Evolutionary conservation across 2,329 filamentous ascomycete species (phyloP).

Genomic region (Fusarium luffae): DNA sequence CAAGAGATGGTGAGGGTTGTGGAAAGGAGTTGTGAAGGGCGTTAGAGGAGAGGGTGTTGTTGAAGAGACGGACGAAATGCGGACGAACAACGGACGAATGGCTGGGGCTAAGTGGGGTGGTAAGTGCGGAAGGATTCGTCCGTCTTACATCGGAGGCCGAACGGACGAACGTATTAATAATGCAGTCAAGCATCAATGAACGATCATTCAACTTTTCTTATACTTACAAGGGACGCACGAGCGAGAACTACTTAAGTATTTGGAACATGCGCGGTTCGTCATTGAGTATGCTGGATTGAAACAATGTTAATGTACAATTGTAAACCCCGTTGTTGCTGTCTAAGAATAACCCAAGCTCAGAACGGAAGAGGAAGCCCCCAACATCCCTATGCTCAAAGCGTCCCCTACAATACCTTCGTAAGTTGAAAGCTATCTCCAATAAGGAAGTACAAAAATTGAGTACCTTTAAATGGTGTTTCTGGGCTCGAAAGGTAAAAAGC

Average conservation of each 20-base stretch:
- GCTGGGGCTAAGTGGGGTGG: background rate
- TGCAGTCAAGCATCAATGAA: background rate
- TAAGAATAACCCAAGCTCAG: background rate
- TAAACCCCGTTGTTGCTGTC: background rate
- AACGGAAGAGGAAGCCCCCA: background rate
- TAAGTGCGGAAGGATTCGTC: constrained; percentile 10
- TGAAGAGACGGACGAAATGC: constrained; percentile 12
- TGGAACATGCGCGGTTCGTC: background rate
- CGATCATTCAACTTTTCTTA: background rate
- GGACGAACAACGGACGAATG: constrained; percentile 36
- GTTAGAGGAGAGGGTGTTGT: background rate
- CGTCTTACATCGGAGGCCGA: constrained; percentile 33
- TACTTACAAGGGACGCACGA: background rate
- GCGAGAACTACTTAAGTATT: background rate
- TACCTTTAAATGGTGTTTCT: background rate
- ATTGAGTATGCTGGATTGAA: background rate
- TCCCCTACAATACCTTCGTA: background rate
- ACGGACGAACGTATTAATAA: constrained; percentile 25
- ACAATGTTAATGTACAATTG: background rate
- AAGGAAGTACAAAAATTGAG: background rate
- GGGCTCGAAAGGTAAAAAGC: background rate
- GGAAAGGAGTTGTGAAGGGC: background rate
- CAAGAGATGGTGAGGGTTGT: background rate
- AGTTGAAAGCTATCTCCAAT: rapidly evolving
- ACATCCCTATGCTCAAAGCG: rapidly evolving